Evolutionary conservation across 805 yeast species (phyloP).

Genomic region (Candida tibetensis): DNA sequence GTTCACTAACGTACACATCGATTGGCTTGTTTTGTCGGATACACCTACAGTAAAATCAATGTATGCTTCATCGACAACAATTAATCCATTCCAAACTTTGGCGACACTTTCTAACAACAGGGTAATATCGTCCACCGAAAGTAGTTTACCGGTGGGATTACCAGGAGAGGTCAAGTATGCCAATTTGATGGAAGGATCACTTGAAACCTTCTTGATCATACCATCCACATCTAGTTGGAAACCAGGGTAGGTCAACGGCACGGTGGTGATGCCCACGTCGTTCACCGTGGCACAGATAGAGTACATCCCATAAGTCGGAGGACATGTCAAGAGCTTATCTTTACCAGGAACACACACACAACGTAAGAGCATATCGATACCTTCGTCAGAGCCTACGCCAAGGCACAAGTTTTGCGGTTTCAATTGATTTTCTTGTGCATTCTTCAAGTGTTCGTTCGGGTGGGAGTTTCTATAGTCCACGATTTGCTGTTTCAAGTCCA

Average conservation of each 20-base stretch:
- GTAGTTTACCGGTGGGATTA: conserved; percentile 81
- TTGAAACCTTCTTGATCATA: conserved; percentile 48
- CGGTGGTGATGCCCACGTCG: conserved; percentile 74
- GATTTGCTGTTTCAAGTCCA: conserved; percentile 67
- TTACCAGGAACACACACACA: conserved; percentile 78
- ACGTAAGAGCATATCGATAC: conserved; percentile 84
- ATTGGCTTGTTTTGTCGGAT: conserved; percentile 41
- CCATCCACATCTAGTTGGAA: conserved; percentile 56
- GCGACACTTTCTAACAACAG: conserved; percentile 47
- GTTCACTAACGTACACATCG: conserved; percentile 75
- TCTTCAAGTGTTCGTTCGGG: conserved; percentile 20
- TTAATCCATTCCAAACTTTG: conserved; percentile 65
- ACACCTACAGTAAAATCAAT: conserved; percentile 62
- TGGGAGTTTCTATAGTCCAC: conserved; percentile 67
- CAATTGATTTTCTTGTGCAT: conserved; percentile 24
- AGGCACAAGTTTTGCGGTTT: conserved; percentile 73
- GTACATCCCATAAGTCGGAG: conserved; percentile 99
- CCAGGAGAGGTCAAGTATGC: conserved; percentile 93
- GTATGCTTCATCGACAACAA: conserved; percentile 93
- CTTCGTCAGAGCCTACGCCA: conserved; percentile 97
- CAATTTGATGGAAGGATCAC: conserved; percentile 66
- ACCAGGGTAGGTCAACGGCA: conserved; percentile 57
- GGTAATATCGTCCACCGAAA: conserved; percentile 40
- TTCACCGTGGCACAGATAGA: conserved; percentile 85
- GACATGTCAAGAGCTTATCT: conserved; percentile 81